A percentile compares a stretch with the other conserved stretches of the same genome.
phyloP scores from a whole-genome alignment of 1,284 basidiomycete species.

The Apiotrichum akiyoshidainum region DNA sequence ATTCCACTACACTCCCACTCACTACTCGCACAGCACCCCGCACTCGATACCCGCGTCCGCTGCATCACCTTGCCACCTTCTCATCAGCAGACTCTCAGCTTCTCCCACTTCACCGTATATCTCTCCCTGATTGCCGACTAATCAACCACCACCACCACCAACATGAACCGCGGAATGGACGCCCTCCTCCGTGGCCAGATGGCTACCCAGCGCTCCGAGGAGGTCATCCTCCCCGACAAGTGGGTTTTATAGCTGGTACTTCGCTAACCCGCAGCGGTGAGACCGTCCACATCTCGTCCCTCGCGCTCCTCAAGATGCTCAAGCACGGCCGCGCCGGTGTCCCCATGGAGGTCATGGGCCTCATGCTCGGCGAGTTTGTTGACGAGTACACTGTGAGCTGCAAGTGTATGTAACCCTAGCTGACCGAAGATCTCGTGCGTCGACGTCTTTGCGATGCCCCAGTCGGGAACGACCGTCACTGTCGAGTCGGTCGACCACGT shows the following conservation, averaged over 20 bases:
- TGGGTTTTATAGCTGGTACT: slow-evolving; percentile 25
- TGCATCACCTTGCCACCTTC: no score
- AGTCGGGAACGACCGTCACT: slow-evolving; percentile 95
- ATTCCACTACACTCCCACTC: no score
- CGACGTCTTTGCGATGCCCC: slow-evolving; percentile 99
- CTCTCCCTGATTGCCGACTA: background rate
- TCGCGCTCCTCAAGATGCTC: slow-evolving; percentile 97
- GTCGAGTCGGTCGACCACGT: slow-evolving; percentile 99
- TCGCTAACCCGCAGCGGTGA: slow-evolving; percentile 58
- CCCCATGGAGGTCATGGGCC: slow-evolving; percentile 99
- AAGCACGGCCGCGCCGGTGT: slow-evolving; percentile 99
- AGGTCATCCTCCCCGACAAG: slow-evolving; percentile 50
- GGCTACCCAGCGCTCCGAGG: slow-evolving; percentile 23
- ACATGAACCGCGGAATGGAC: slow-evolving; percentile 13
- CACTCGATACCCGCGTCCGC: no score
- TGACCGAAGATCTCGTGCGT: slow-evolving; percentile 65
- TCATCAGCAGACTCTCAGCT: no score
- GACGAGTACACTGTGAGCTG: slow-evolving; percentile 87
- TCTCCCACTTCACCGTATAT: no score
- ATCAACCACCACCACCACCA: background rate
- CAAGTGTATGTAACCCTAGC: background rate
- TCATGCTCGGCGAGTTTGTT: slow-evolving; percentile 98
- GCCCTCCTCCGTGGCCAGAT: slow-evolving; percentile 9
- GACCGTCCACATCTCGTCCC: slow-evolving; percentile 91
- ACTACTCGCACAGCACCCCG: no score